These are phyloP conservation scores for Verticillium albo-atrum DNA, from an alignment of 2,329 filamentous ascomycete genomes.

Conservation along the genomic window DNA sequence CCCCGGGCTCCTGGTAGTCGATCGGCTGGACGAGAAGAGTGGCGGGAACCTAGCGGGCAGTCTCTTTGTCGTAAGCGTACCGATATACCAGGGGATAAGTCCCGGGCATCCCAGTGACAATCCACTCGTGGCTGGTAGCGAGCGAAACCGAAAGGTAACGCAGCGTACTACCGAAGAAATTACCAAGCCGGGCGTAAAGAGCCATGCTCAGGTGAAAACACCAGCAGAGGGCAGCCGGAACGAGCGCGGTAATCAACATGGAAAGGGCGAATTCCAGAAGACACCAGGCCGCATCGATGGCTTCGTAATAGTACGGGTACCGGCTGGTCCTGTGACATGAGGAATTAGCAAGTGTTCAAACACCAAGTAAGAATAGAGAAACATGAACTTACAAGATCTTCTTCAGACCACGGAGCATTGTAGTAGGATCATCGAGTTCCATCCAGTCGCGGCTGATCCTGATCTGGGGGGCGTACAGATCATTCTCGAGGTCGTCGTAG, in stretches of 20 bases:
- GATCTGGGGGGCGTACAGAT: not conserved
- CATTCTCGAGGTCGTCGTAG: not conserved
- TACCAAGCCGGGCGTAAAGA: not conserved
- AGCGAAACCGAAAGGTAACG: not conserved
- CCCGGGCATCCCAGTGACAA: not conserved
- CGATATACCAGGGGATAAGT: not conserved
- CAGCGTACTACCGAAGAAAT: not conserved
- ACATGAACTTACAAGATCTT: not conserved
- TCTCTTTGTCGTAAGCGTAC: not conserved
- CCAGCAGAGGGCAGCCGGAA: not conserved
- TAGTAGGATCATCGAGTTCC: not conserved
- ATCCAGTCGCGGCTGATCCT: not conserved
- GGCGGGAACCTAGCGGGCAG: not conserved
- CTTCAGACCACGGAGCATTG: not conserved
- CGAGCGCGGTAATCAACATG: not conserved
- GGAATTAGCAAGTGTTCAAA: not conserved
- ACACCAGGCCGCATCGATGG: not conserved
- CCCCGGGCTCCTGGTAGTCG: not conserved
- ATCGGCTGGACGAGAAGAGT: not conserved
- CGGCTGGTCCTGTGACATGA: not conserved
- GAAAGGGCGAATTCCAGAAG: not conserved
- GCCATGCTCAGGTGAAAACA: not conserved
- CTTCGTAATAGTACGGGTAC: not conserved
- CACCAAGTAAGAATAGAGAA: not conserved
- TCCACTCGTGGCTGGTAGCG: not conserved